Evolutionary conservation across 148 eudicot genomes (phyloP), one percentile per base, ranked within the genome.

Genomic region (Tetragonia tetragonoides): DNA sequence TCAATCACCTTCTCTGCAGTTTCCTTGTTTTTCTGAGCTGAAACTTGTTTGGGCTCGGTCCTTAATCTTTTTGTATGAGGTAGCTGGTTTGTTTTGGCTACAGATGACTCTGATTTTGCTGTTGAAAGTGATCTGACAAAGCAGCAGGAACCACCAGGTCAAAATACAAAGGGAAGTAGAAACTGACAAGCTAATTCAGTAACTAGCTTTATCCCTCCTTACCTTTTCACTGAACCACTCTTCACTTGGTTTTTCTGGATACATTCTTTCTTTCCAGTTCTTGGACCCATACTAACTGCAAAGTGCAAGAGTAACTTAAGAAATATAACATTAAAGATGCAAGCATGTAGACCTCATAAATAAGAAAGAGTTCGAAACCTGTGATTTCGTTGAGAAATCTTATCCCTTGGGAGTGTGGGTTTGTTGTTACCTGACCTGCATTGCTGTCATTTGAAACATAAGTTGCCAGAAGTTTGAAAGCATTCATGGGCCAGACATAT

Each of bases 321-420:
- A 42, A 46, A 39, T 28, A 20, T 23, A 21, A 46, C 41, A 70
- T 42, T 18, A 68, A 38, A 62, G 10, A 38, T 34, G 40, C 37
- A 65, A 49, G 38, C 18, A 28, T 44, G 54, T 69, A 40, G 34
- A 49, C 9, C 44, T 20, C 38, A 42, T 71, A 57, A 11, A 59
- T 47, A 42, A 79, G 75, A 54, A 21, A 63, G 60, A 74, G 47
- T 63, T 53, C 41, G 41, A 40, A 74, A 95, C 99, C 99, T 95
- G 99, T 87, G 24, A 95, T 83, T 83, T 95, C 87, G 71, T 88
- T 88, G 49, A 95, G 94, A 79, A 92, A 91, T 83, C 97, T 79
- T 81, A 91, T 86, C 75, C 99, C 99, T 82, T 95, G 97, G 57
- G 99, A 95, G 82, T 88, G 85, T 66, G 78, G 53, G 70, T 91